Evolutionary conservation across 139 green algal genomes (phyloP).

Genomic region (Diplosphaera chodatii): DNA sequence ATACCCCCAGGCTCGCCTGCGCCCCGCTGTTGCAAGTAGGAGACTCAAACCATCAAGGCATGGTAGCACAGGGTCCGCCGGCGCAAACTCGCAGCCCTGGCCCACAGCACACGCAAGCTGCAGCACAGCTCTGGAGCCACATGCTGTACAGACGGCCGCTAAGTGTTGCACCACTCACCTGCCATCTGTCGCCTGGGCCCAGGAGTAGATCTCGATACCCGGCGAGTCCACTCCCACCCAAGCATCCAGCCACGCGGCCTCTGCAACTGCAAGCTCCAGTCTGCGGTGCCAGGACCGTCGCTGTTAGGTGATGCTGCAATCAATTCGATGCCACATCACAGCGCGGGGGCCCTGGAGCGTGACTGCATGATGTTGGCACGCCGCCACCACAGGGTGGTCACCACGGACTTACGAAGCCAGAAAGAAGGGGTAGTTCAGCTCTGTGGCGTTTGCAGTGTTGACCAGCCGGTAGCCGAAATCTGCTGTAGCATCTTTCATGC

Average conservation of each 20-base stretch:
- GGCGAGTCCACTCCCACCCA: background rate
- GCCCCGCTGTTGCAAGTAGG: background rate
- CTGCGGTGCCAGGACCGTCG: background rate
- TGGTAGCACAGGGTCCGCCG: no score
- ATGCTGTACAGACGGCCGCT: background rate
- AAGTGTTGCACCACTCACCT: background rate
- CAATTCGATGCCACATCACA: no score
- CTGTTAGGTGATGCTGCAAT: background rate
- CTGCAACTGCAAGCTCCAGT: background rate
- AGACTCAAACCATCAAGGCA: background rate
- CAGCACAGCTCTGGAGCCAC: no score
- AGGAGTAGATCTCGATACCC: background rate
- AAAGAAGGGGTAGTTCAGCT: background rate
- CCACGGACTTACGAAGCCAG: background rate
- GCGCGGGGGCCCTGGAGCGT: no score
- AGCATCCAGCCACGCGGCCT: background rate
- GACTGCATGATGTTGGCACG: no score
- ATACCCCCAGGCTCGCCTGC: slow-evolving; percentile 1
- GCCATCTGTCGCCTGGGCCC: background rate
- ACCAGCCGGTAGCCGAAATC: background rate
- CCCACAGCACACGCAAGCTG: no score
- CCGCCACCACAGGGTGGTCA: no score
- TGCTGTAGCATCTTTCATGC: background rate
- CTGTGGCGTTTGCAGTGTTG: background rate
- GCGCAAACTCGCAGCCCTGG: no score